Evolutionary conservation across 148 eudicot species (phyloP).

Genomic region (Nepenthes mirabilis): DNA sequence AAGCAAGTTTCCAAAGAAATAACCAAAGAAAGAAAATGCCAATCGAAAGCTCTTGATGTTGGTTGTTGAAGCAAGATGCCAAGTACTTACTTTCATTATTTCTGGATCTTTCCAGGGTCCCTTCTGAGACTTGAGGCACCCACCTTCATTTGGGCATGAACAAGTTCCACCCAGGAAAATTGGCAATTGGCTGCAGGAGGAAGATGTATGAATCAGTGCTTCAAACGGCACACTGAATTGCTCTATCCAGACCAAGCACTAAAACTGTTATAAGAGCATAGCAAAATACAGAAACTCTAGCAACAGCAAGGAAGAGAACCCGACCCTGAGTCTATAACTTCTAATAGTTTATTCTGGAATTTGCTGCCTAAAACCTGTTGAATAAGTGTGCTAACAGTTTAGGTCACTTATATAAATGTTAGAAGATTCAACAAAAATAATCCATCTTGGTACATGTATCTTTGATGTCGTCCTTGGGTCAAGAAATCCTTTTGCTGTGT

Average conservation of each 20-base stretch:
- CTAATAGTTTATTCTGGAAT: slow-evolving; percentile 55
- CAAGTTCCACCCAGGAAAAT: slow-evolving; percentile 89
- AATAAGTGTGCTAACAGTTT: slow-evolving; percentile 4
- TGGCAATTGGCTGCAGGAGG: slow-evolving; percentile 74
- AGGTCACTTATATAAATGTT: neutral
- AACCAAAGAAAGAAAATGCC: neutral
- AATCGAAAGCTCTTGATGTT: neutral
- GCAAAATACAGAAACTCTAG: too few species aligned
- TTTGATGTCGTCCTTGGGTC: slow-evolving; percentile 83
- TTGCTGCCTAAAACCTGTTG: slow-evolving; percentile 80
- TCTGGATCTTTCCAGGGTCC: slow-evolving; percentile 96
- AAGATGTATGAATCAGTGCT: slow-evolving; percentile 7
- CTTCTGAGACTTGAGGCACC: slow-evolving; percentile 78
- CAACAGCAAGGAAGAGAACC: slow-evolving; percentile 5
- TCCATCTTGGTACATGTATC: slow-evolving; percentile 50
- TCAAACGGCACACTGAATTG: slow-evolving; percentile 4
- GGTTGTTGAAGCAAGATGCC: neutral
- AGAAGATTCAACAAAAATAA: neutral
- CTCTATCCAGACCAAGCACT: slow-evolving; percentile 4
- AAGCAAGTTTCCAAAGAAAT: neutral
- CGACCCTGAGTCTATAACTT: slow-evolving; percentile 68
- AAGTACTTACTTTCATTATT: slow-evolving; percentile 60
- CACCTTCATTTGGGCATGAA: slow-evolving; percentile 60
- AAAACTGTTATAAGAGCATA: slow-evolving; percentile 1
- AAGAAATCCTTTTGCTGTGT: slow-evolving; percentile 65